Evolutionary conservation across 192 early-diverging fungal species (phyloP).

Genomic region (Coemansia sp.): DNA sequence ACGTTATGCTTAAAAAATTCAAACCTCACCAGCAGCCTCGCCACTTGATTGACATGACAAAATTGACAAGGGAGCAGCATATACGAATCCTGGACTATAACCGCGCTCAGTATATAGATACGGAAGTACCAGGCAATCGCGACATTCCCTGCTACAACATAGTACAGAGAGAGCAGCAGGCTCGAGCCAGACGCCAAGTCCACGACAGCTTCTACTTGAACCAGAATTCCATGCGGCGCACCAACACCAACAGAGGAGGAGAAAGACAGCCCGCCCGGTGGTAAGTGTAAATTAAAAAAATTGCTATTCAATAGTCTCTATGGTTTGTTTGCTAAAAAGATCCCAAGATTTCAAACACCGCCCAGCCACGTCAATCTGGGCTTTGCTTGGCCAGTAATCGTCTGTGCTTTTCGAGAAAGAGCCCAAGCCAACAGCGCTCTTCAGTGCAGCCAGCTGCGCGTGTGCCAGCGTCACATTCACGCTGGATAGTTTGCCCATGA

Average conservation of each 20-base stretch:
- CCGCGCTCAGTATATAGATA: background rate
- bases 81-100: background rate
- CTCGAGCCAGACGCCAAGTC: background rate
- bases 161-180: background rate
- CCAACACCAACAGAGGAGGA: background rate
- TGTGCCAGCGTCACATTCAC: constrained; percentile 14
- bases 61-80: background rate
- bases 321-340: constrained; percentile 6
- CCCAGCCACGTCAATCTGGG: constrained; percentile 19
- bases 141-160: background rate
- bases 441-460: constrained; percentile 12
- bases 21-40: background rate
- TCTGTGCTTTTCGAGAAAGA: background rate
- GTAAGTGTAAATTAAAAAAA: background rate
- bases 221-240: background rate
- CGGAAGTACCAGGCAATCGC: background rate
- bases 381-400: background rate
- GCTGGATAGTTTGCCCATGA: constrained; percentile 16
- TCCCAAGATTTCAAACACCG: constrained; percentile 20
- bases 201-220: background rate
- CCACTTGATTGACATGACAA: background rate
- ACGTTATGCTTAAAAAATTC: background rate
- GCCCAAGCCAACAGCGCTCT: background rate
- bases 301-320: no score
- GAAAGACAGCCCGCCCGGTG: background rate